Evolutionary conservation across 2,329 filamentous ascomycete species (phyloP).

Genomic region (Hypoxylon sp.): DNA sequence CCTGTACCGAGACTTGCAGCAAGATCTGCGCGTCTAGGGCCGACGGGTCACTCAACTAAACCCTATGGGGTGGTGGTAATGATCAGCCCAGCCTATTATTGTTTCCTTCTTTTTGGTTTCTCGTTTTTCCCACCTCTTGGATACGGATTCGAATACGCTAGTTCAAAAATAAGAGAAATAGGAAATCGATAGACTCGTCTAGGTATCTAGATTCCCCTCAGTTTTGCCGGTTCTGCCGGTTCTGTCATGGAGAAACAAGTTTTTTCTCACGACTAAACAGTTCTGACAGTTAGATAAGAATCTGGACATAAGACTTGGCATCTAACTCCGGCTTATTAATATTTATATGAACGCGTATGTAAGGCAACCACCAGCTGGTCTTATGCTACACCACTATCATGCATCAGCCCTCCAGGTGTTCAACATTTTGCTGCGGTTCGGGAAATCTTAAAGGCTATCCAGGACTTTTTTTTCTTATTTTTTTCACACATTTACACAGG

Average conservation of each 20-base stretch:
- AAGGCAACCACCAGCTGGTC: constrained; percentile 25
- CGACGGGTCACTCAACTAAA: constrained; percentile 30
- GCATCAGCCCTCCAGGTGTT: constrained; percentile 33
- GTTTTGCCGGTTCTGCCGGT: not conserved
- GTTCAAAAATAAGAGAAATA: constrained; percentile 2
- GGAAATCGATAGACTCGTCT: constrained; percentile 4
- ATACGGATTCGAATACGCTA: constrained; percentile 4
- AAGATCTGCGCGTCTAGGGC: constrained; percentile 45
- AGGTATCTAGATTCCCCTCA: not conserved
- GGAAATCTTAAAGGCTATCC: constrained; percentile 35
- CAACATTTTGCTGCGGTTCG: constrained; percentile 29
- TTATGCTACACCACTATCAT: constrained; percentile 30
- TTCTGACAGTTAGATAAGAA: constrained; percentile 4
- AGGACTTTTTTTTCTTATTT: constrained; percentile 29
- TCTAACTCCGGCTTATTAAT: constrained; percentile 38
- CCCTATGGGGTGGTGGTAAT: constrained; percentile 32
- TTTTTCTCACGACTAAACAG: constrained; percentile 12
- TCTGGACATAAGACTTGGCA: constrained; percentile 4
- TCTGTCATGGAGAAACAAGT: constrained; percentile 13
- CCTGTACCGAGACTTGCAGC: constrained; percentile 46
- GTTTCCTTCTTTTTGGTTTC: constrained; percentile 4
- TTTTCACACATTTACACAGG: not conserved
- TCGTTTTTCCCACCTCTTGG: constrained; percentile 3
- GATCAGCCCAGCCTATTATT: constrained; percentile 20
- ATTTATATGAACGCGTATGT: constrained; percentile 33